A percentile compares a stretch with the other conserved stretches of the same genome.
Evolutionary conservation across 805 yeast species (phyloP).

Genomic region (Candida methanosorbosa): DNA sequence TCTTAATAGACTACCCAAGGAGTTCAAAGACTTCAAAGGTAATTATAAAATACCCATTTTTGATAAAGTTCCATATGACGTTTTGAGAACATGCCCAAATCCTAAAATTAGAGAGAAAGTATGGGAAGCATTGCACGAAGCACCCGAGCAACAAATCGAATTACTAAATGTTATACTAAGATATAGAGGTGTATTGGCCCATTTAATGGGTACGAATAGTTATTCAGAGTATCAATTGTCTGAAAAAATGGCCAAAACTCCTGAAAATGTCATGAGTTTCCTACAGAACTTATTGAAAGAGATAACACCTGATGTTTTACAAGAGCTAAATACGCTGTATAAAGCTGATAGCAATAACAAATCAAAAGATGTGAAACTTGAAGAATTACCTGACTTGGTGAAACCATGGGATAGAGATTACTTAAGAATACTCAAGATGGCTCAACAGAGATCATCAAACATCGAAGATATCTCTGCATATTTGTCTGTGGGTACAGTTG

Average conservation of each 20-base stretch:
- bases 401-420: slow-evolving; percentile 94
- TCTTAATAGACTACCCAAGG: slow-evolving; percentile 10
- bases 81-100: slow-evolving; percentile 50
- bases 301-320: slow-evolving; percentile 43
- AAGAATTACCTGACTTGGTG: slow-evolving; percentile 36
- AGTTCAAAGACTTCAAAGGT: slow-evolving; percentile 26
- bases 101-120: slow-evolving; percentile 52
- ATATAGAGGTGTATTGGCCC: slow-evolving; percentile 63
- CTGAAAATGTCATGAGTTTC: slow-evolving; percentile 67
- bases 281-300: slow-evolving; percentile 47
- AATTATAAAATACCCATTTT: slow-evolving; percentile 43
- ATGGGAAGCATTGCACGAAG: slow-evolving; percentile 69
- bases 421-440: slow-evolving; percentile 19
- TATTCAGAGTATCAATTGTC: slow-evolving; percentile 75
- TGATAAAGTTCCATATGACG: slow-evolving; percentile 56
- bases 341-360: slow-evolving; percentile 14
- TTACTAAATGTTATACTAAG: slow-evolving; percentile 51
- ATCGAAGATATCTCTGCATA: slow-evolving; percentile 51
- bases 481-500: slow-evolving; percentile 78
- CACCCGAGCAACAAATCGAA: slow-evolving; percentile 52
- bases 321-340: slow-evolving; percentile 48
- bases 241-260: slow-evolving; percentile 84
- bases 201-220: slow-evolving; percentile 58
- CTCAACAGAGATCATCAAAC: slow-evolving; percentile 26
- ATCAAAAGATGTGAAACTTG: slow-evolving; percentile 12